Percentiles rank a stretch among this genome's conserved stretches.
phyloP scores from a whole-genome alignment of 257 asterid species.

The Fraxinus anomala region DNA sequence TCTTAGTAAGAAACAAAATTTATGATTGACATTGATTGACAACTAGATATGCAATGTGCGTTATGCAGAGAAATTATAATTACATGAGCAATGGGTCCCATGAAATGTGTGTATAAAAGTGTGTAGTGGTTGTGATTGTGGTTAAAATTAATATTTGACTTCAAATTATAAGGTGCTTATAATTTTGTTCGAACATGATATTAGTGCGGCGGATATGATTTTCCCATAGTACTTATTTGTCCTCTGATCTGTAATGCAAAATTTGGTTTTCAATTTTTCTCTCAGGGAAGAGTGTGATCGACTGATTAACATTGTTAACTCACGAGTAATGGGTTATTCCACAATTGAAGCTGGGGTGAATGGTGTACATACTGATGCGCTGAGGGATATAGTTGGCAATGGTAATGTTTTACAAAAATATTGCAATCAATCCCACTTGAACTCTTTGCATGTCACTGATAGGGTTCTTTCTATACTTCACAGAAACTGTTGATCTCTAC shows the following conservation, averaged over 20 bases:
- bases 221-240: background rate
- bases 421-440: constrained; percentile 1
- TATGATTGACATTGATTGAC: background rate
- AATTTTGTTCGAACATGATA: too few relatives aligned
- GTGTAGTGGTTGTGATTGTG: too few relatives aligned
- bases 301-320: constrained; percentile 55
- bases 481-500: constrained; percentile 50
- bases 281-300: constrained; percentile 77
- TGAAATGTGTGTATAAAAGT: too few relatives aligned
- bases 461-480: constrained; percentile 20
- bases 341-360: constrained; percentile 42
- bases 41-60: constrained; percentile 8
- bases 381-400: constrained; percentile 33
- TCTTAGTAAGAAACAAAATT: background rate
- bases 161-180: too few relatives aligned
- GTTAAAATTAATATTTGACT: too few relatives aligned
- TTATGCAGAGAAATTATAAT: background rate
- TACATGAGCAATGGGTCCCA: background rate
- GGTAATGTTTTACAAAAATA: constrained; percentile 41
- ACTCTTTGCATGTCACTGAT: constrained; percentile 23
- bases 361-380: constrained; percentile 31
- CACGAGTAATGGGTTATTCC: constrained; percentile 60
- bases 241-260: constrained; percentile 4
- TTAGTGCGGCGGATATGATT: background rate
- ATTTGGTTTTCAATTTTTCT: constrained; percentile 22